A percentile compares a stretch with the other conserved stretches of the same genome.
phyloP scores from a whole-genome alignment of 2,329 filamentous ascomycete genomes.

The Basipetospora sp. region DNA sequence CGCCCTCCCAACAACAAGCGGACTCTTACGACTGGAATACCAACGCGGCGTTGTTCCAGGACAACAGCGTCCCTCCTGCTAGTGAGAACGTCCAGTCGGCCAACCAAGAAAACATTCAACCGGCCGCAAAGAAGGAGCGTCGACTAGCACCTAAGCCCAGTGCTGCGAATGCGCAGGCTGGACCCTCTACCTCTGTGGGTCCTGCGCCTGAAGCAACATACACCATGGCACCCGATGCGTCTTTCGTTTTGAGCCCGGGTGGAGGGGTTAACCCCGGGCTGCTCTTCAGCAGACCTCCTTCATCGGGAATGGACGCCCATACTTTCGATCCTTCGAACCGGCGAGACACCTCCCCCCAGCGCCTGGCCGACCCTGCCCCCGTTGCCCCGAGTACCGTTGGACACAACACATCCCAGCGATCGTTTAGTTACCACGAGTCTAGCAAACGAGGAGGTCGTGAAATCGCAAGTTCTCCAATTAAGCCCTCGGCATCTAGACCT shows the following conservation, averaged over 20 bases:
- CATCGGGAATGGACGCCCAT: constrained; percentile 29
- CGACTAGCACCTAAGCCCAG: constrained; percentile 36
- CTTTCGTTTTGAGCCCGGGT: constrained; percentile 33
- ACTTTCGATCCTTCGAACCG: constrained; percentile 9
- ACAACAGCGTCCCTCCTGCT: constrained; percentile 20
- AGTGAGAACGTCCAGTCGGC: constrained; percentile 11
- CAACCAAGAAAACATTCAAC: constrained; percentile 22
- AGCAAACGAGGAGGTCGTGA: constrained; percentile 26
- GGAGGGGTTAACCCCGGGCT: constrained; percentile 45
- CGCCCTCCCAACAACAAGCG: constrained; percentile 3
- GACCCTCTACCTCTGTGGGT: neutral
- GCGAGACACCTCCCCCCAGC: neutral
- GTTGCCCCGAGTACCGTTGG: constrained; percentile 2
- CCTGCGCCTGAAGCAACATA: constrained; percentile 21
- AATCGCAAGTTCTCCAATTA: constrained; percentile 35
- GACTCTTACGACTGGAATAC: constrained; percentile 39
- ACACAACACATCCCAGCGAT: constrained; percentile 26
- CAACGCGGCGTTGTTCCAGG: constrained; percentile 40
- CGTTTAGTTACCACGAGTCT: constrained; percentile 28
- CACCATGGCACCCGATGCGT: constrained; percentile 26
- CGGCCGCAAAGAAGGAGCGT: constrained; percentile 25
- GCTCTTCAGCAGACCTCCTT: constrained; percentile 38
- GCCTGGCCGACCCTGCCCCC: constrained; percentile 5
- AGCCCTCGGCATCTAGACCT: constrained; percentile 27
- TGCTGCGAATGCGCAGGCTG: constrained; percentile 14